phyloP scores from a whole-genome alignment of 2,329 filamentous ascomycete genomes.

The Aspergillus texensis region DNA sequence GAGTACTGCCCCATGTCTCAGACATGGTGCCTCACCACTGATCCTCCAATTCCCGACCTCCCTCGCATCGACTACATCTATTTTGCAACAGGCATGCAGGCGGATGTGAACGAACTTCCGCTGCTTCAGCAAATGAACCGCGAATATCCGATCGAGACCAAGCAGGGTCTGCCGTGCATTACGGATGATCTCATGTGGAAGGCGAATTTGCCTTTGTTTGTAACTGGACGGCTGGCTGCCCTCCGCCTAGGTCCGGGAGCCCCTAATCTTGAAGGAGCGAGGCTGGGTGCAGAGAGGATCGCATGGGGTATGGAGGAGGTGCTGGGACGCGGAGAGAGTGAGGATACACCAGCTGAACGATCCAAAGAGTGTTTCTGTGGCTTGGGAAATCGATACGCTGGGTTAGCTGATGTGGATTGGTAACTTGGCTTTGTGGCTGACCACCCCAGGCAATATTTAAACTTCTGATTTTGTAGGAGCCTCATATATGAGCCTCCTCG shows the following conservation, averaged over 20 bases:
- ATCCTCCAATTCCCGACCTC: conserved; percentile 55
- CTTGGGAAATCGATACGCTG: conserved; percentile 44
- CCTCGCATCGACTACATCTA: conserved; percentile 67
- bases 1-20: conserved; percentile 52
- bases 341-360: conserved; percentile 25
- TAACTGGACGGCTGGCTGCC: conserved; percentile 68
- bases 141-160: conserved; percentile 63
- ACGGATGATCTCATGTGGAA: conserved; percentile 78
- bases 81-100: conserved; percentile 73
- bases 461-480: not conserved
- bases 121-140: conserved; percentile 62
- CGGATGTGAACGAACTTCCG: conserved; percentile 63
- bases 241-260: conserved; percentile 72
- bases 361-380: conserved; percentile 42
- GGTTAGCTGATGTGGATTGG: conserved; percentile 25
- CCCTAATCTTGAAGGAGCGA: conserved; percentile 72
- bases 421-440: conserved; percentile 7
- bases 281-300: conserved; percentile 72
- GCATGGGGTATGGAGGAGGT: conserved; percentile 70
- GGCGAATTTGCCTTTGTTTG: conserved; percentile 71
- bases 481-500: not conserved
- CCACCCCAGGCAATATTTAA: not conserved
- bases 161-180: conserved; percentile 71
- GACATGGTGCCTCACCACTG: conserved; percentile 57
- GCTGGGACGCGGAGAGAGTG: conserved; percentile 36